phyloP scores from a whole-genome alignment of 345 rosid species.

The Murraya koenigii region DNA sequence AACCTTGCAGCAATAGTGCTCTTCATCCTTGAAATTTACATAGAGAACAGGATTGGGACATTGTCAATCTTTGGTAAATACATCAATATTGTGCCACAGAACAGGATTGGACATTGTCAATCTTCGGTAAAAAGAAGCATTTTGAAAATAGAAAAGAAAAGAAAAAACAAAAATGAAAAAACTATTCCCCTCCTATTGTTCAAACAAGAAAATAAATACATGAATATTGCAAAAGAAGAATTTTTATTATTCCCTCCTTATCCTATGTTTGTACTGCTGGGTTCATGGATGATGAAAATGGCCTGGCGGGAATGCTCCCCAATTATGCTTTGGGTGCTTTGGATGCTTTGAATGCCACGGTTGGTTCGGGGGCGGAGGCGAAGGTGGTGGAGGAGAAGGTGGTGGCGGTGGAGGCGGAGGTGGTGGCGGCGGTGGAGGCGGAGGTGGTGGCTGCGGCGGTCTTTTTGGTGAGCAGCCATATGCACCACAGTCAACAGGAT shows the following conservation, averaged over 20 bases:
- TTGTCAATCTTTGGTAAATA: no score
- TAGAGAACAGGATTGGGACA: neutral
- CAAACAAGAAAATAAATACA: neutral
- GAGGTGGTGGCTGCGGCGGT: conserved; percentile 27
- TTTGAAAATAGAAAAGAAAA: neutral
- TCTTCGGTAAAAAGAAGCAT: neutral
- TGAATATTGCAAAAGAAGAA: neutral
- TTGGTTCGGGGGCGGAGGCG: neutral
- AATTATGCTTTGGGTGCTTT: neutral
- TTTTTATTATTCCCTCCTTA: neutral
- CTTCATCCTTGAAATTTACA: no score
- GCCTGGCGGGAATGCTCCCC: neutral
- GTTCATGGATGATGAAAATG: conserved; percentile 15
- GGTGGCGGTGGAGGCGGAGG: conserved; percentile 6
- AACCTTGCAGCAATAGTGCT: neutral
- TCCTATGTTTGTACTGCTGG: neutral
- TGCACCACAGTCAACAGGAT: conserved; percentile 52
- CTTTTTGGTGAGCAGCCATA: conserved; percentile 47
- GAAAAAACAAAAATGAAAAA: no score
- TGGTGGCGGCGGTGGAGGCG: conserved; percentile 21
- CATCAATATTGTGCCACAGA: neutral
- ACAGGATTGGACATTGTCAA: neutral
- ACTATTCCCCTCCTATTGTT: neutral
- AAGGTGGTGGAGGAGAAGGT: conserved; percentile 2
- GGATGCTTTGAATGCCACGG: neutral